Percentiles rank a stretch among this genome's conserved stretches.
phyloP scores from a whole-genome alignment of 2,329 filamentous ascomycete species.

The Westerdykella ornata region DNA sequence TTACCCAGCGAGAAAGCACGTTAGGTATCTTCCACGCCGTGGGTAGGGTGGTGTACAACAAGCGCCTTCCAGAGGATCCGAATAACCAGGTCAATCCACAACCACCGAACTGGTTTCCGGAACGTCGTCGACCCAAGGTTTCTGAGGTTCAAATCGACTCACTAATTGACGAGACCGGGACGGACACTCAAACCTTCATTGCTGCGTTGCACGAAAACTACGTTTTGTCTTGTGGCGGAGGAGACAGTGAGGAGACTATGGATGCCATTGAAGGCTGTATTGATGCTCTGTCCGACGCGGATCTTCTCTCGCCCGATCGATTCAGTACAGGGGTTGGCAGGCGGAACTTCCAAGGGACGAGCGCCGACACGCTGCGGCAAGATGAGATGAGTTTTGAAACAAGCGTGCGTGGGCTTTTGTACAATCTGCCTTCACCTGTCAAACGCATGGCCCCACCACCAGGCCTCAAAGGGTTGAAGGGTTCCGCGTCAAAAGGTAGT shows the following conservation, averaged over 20 bases:
- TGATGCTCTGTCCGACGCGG: slow-evolving; percentile 77
- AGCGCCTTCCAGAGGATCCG: slow-evolving; percentile 53
- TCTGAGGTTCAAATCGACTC: slow-evolving; percentile 51
- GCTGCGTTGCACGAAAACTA: slow-evolving; percentile 94
- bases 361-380: slow-evolving; percentile 71
- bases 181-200: slow-evolving; percentile 84
- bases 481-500: slow-evolving; percentile 43
- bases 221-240: slow-evolving; percentile 67
- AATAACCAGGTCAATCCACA: slow-evolving; percentile 29
- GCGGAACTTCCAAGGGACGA: slow-evolving; percentile 44
- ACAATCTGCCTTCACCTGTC: slow-evolving; percentile 78
- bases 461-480: slow-evolving; percentile 33
- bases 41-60: slow-evolving; percentile 95
- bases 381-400: slow-evolving; percentile 93
- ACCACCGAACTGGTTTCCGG: slow-evolving; percentile 43
- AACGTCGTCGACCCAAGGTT: slow-evolving; percentile 39
- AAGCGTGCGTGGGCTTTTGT: slow-evolving; percentile 77
- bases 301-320: slow-evolving; percentile 71
- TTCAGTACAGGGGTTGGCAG: slow-evolving; percentile 54
- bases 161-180: slow-evolving; percentile 88
- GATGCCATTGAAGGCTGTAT: slow-evolving; percentile 81
- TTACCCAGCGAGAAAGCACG: slow-evolving; percentile 81
- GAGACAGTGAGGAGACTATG: slow-evolving; percentile 55
- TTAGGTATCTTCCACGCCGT: slow-evolving; percentile 94
- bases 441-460: slow-evolving; percentile 49